Conservation (phyloP, 108 stramenopile genomes). For the Parietichytrium sp. region DNA sequence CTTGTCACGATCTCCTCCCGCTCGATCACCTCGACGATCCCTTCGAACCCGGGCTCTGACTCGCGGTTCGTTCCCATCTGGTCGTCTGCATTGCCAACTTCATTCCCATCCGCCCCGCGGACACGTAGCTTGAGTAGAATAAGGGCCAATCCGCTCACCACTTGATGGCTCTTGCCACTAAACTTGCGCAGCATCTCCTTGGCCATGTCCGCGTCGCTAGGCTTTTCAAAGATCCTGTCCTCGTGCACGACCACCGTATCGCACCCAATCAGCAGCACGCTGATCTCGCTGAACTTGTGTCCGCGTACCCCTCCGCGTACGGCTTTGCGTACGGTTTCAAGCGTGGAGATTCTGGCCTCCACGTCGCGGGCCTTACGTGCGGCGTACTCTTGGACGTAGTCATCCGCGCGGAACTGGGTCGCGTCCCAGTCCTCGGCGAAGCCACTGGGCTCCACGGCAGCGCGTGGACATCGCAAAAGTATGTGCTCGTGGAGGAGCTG, state of each 20-base stretch:
- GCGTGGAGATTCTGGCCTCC: background rate
- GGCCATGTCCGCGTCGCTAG: constrained; percentile 70
- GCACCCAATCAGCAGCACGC: constrained; percentile 52
- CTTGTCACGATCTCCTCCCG: background rate
- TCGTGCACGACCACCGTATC: constrained; percentile 59
- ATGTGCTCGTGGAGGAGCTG: constrained; percentile 23
- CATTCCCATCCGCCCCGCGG: constrained; percentile 32
- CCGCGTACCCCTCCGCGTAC: no score
- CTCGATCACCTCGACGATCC: no score
- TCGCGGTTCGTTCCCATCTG: no score
- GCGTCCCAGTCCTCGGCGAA: constrained; percentile 55
- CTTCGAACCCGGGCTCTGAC: no score
- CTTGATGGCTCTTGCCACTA: constrained; percentile 75
- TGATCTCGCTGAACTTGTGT: background rate
- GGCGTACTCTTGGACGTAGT: constrained; percentile 52
- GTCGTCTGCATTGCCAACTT: no score
- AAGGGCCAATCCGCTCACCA: constrained; percentile 77
- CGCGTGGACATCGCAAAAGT: background rate
- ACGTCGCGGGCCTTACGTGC: constrained; percentile 47
- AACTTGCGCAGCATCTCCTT: constrained; percentile 68
- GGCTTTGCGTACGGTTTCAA: background rate
- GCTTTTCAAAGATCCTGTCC: constrained; percentile 76
- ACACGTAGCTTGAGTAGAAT: constrained; percentile 63
- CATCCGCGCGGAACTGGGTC: constrained; percentile 34
- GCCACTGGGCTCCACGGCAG: constrained; percentile 41